Evolutionary conservation across 306 rosid species (phyloP).

Genomic region (Coriaria nepalensis): DNA sequence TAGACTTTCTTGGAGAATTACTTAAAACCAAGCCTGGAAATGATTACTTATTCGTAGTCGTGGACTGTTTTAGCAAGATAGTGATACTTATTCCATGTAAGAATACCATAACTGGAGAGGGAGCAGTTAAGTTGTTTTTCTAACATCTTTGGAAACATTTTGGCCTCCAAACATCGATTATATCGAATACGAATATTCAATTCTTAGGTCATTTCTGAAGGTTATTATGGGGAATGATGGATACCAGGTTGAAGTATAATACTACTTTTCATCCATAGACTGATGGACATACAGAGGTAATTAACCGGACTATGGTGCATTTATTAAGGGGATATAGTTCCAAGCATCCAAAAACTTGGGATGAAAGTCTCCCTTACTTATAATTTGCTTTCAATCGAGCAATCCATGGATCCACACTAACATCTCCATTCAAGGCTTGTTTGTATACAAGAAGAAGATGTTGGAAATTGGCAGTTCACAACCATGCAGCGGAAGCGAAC

Average conservation of each 20-base stretch:
- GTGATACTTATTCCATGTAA: constrained; percentile 1
- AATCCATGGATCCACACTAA: background rate
- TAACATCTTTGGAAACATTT: background rate
- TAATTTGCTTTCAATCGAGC: background rate
- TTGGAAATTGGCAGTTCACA: too few relatives aligned
- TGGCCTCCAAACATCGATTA: background rate
- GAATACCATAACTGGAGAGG: background rate
- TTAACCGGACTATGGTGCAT: background rate
- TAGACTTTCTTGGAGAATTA: constrained; percentile 1
- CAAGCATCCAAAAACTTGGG: background rate
- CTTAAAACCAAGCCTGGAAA: background rate
- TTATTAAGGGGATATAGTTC: background rate
- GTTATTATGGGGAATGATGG: background rate
- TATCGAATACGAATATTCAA: too few relatives aligned
- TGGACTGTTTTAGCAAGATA: constrained; percentile 3
- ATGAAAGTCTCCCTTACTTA: background rate
- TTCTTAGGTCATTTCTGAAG: background rate
- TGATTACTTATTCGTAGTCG: constrained; percentile 3
- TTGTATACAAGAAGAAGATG: too few relatives aligned
- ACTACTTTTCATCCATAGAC: background rate
- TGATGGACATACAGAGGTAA: background rate
- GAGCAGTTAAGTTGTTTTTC: background rate
- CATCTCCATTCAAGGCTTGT: background rate
- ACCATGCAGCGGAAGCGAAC: too few relatives aligned
- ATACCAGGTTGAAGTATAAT: background rate